Base-by-base conservation (phyloP, 768 basidiomycete genomes). In the Boletales sp. region DNA sequence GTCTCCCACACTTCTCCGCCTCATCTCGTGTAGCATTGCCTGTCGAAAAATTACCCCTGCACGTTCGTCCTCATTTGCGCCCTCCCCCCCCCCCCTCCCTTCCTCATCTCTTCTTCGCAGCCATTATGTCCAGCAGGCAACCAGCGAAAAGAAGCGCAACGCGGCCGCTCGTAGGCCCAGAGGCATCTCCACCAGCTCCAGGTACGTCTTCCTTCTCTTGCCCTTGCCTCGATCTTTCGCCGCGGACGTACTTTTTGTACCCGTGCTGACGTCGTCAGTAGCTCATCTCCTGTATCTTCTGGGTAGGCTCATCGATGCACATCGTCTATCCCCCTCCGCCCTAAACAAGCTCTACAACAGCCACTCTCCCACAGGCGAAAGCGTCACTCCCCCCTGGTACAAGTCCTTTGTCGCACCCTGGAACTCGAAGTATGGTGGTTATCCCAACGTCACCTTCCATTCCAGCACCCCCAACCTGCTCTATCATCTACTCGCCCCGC, bases 31-130 rank as follows among this genome's bases (percentile, higher is more conserved):
- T 12, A 93, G 85, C 90, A 93, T 62, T 94, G 91, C 68, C 69
- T 83, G 53, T 79, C 85, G 54, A 94, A 94, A 73, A 90, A 88
- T 62, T 90, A 88, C 62, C 85, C 89, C 40, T 94, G 91, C 90
- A 93, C 91, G 90, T 92, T 61, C 58, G 87, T 81, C 15, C 56
- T 50, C 28, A 47, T 57, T 52, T 37, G 48, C 56, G 51, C 57
- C 51, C 51, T 21, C 21, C 21, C 41, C 46, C 43, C 50, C 41
- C 46, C 43, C 50, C 48, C 49, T 54, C 57, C 57, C 54, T 51
- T 60, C 49, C 48, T 54, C 53, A 54, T 59, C 45, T 40, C 41
- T 44, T 43, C 32, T 40, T 39, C 49, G 55, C 62, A 90, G 87
- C 52, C 86, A 91, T 63, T 83, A 72, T 63, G 85, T 90, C 25